Evolutionary conservation across 1,284 basidiomycete species (phyloP).

Genomic region (Puccinia sorghi): DNA sequence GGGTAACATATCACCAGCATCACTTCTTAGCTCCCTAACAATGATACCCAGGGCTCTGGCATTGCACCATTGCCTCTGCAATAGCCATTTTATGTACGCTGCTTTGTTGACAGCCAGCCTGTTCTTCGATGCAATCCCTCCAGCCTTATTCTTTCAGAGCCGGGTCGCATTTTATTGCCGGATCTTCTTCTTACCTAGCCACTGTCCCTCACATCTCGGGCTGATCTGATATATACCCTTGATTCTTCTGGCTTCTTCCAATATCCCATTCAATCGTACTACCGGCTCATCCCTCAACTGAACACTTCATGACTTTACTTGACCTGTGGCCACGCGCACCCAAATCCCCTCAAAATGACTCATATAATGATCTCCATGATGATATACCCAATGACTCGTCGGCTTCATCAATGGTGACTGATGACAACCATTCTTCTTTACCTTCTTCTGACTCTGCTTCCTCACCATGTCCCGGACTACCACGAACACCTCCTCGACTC

Average conservation of each 20-base stretch:
- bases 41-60: slow-evolving; percentile 17
- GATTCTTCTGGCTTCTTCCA: slow-evolving; percentile 7
- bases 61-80: not conserved
- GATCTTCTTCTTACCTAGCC: not conserved
- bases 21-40: not conserved
- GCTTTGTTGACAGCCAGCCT: not conserved
- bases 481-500: slow-evolving; percentile 18
- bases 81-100: not conserved
- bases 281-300: not conserved
- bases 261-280: not conserved
- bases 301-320: not conserved
- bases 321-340: slow-evolving; percentile 12
- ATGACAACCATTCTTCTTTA: slow-evolving; percentile 27
- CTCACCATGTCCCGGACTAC: slow-evolving; percentile 9
- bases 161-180: not conserved
- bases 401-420: slow-evolving; percentile 27
- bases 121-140: not conserved
- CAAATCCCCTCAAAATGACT: slow-evolving; percentile 10
- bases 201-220: not conserved
- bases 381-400: slow-evolving; percentile 6
- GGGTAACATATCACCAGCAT: slow-evolving; percentile 22
- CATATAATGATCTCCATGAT: slow-evolving; percentile 4
- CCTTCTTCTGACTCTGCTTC: slow-evolving; percentile 26
- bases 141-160: not conserved
- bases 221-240: not conserved